Percentiles rank a stretch among this genome's conserved stretches.
phyloP scores from a whole-genome alignment of 2,329 filamentous ascomycete species.

The Metarhizium brunneum region DNA sequence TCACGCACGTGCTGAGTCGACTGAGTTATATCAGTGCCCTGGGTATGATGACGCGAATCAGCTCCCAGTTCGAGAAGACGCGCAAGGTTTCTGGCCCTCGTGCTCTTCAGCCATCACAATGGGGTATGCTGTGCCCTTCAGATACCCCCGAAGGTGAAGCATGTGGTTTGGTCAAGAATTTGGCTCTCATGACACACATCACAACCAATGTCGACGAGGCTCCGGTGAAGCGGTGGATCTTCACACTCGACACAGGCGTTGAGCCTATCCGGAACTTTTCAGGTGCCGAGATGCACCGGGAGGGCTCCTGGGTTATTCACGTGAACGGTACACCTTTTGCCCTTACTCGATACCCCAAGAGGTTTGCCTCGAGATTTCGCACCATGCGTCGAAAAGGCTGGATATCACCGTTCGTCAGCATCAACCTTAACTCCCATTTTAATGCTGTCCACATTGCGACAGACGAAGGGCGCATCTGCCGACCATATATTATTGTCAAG shows the following conservation, averaged over 20 bases:
- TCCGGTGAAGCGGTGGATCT: conserved; percentile 78
- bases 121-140: conserved; percentile 94
- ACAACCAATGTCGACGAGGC: conserved; percentile 93
- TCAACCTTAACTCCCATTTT: conserved; percentile 91
- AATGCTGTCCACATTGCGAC: conserved; percentile 90
- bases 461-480: conserved; percentile 92
- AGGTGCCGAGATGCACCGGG: conserved; percentile 77
- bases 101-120: conserved; percentile 93
- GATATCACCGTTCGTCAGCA: conserved; percentile 92
- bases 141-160: conserved; percentile 98
- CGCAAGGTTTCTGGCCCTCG: conserved; percentile 92
- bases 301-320: conserved; percentile 81
- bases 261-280: conserved; percentile 60
- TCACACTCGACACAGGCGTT: conserved; percentile 77
- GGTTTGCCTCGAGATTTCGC: conserved; percentile 78
- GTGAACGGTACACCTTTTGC: conserved; percentile 94
- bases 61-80: conserved; percentile 97
- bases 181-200: conserved; percentile 98
- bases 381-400: conserved; percentile 80
- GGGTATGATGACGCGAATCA: conserved; percentile 99
- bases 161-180: conserved; percentile 93
- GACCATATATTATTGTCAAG: conserved; percentile 91
- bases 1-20: conserved; percentile 91
- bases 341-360: conserved; percentile 74
- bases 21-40: conserved; percentile 94